Conservation (phyloP, 2,329 filamentous ascomycete genomes). For the Coleophoma cylindrospora region DNA sequence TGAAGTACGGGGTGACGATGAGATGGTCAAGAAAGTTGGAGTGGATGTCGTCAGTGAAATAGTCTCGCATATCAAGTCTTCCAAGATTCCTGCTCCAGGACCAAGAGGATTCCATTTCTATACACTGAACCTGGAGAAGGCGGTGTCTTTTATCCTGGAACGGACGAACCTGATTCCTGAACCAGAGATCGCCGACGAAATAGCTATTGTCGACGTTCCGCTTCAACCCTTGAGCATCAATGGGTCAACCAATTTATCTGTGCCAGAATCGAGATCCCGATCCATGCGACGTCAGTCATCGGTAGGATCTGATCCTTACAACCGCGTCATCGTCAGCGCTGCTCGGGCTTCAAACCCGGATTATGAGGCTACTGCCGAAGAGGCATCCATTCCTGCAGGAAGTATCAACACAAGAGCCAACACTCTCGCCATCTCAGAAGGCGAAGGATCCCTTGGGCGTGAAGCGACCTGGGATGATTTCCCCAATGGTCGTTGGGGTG, state of each 20-base stretch:
- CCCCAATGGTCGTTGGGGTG: conserved; percentile 93
- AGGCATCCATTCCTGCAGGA: conserved; percentile 71
- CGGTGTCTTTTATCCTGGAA: conserved; percentile 89
- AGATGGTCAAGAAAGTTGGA: conserved; percentile 73
- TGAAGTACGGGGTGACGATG: conserved; percentile 71
- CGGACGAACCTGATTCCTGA: conserved; percentile 73
- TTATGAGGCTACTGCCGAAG: conserved; percentile 69
- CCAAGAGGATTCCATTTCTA: conserved; percentile 93
- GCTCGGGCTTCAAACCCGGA: conserved; percentile 52
- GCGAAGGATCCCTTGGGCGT: conserved; percentile 79
- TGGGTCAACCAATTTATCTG: conserved; percentile 27
- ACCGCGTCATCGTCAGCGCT: conserved; percentile 77
- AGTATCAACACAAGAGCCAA: conserved; percentile 75
- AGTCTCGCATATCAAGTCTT: conserved; percentile 68
- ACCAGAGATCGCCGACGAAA: conserved; percentile 37
- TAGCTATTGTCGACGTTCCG: conserved; percentile 32
- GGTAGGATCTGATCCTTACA: conserved; percentile 78
- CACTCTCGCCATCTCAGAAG: conserved; percentile 89
- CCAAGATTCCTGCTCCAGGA: conserved; percentile 50
- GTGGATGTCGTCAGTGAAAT: conserved; percentile 83
- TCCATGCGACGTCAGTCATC: conserved; percentile 34
- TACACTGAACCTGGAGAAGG: conserved; percentile 93
- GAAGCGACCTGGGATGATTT: conserved; percentile 99
- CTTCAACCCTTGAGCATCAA: conserved; percentile 42
- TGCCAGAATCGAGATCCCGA: conserved; percentile 9